Base-by-base conservation (phyloP, 148 eudicot genomes). In the Cornus controversa region DNA sequence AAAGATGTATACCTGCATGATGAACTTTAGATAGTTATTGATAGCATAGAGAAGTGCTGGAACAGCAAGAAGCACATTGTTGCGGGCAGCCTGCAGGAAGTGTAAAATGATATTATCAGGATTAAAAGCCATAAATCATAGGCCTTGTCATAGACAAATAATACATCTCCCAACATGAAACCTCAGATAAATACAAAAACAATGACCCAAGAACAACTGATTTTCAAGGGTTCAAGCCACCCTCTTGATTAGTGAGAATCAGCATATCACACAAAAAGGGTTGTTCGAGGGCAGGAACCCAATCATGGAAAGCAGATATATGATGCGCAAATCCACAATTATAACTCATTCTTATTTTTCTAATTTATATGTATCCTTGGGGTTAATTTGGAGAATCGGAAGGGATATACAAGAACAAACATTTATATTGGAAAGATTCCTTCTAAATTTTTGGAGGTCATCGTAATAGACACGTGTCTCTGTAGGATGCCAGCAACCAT, bases 21-120 rank as follows among this genome's bases (percentile, higher is more conserved):
- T 87, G 78, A 94, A 94, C 93, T 94, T 94, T 69, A 94, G 88
- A 87, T 94, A 92, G 84, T 94, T 94, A 83, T 92, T 94, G 68
- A 94, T 85, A 57, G 98, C 97, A 82, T 91, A 91, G 23, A 89
- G 82, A 81, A 87, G 75, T n/a, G 91, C 92, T 74, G 94, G 94
- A 82, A 92, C 90, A 34, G 97, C 97, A 71, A 92, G 91, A 78
- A 94, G 98, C 58, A 81, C 87, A 84, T 94, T 94, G 85, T 78
- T 91, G 82, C 98, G 98, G 75, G 98, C 98, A 78, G 98, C 98
- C 98, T 94, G 90, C 91, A 87, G 27, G 34, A 77, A 79, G 70
- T 74, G 28, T 0, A 15, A 29, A 79, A 64, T 25, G 20, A 72
- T 23, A 45, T 24, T 29, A 26, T 66, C 23, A 75, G 27, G 27